Evolutionary conservation across 495 filamentous ascomycete species (phyloP).

Genomic region (Hypoxylon fragiforme): DNA sequence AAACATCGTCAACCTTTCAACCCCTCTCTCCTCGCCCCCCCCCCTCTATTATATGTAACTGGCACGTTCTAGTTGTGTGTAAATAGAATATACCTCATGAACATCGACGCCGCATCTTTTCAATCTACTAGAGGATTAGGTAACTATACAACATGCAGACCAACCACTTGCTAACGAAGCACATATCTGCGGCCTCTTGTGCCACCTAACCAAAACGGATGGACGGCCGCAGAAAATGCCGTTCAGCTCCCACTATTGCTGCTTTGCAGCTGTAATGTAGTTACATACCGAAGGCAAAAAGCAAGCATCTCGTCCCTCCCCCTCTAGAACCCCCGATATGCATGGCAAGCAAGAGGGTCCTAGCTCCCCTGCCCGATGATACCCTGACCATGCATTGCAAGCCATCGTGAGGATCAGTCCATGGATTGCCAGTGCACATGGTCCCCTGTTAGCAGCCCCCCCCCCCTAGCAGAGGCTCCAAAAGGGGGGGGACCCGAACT

Average conservation of each 20-base stretch:
- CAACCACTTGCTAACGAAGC: background rate
- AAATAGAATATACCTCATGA: background rate
- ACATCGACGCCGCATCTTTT: background rate
- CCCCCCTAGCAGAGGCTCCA: constrained; percentile 1
- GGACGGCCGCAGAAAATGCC: background rate
- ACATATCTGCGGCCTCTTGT: background rate
- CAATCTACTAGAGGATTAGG: background rate
- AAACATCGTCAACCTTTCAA: too few species aligned
- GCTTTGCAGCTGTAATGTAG: background rate
- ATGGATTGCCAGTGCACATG: too few species aligned
- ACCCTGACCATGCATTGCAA: constrained; percentile 1
- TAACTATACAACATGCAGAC: background rate
- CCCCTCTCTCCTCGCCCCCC: too few species aligned
- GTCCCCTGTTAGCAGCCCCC: too few species aligned
- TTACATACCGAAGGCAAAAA: too few species aligned
- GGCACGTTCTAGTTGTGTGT: background rate
- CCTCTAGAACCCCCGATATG: background rate
- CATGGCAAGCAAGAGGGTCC: background rate
- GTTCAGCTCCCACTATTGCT: background rate
- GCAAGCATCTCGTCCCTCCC: background rate
- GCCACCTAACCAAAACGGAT: background rate
- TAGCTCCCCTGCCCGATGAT: background rate
- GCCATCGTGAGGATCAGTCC: constrained; percentile 15
- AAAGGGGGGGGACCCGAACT: constrained; percentile 3
- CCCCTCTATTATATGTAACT: background rate